These are phyloP conservation scores for Pseudoscleropodium purum DNA, from an alignment of 225 moss, liverwort and hornwort genomes.

Conservation along the genomic window DNA sequence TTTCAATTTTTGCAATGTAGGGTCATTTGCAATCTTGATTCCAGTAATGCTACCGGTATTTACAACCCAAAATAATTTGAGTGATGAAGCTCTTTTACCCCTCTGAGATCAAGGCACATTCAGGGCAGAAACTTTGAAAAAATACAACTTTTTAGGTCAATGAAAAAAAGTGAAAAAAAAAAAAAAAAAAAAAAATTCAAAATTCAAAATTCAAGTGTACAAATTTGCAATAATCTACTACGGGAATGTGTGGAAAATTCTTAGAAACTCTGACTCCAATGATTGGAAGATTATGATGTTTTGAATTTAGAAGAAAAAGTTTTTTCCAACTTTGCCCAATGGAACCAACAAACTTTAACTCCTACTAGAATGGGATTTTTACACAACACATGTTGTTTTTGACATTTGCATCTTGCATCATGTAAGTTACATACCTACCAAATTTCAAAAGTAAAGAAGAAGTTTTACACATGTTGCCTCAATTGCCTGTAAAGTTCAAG, in stretches of 20 bases:
- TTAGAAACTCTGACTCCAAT: rapidly evolving
- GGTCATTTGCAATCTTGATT: neutral
- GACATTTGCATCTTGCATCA: neutral
- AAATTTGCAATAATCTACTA: neutral
- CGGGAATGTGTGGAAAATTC: no score
- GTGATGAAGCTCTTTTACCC: no score
- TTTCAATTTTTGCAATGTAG: neutral
- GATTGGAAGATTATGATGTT: neutral
- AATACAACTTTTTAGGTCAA: neutral
- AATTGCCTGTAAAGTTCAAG: neutral
- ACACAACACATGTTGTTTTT: neutral
- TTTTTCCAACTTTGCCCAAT: neutral
- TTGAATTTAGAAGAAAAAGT: neutral
- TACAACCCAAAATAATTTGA: neutral
- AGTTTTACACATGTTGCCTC: neutral
- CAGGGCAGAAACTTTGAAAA: neutral
- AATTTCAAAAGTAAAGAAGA: neutral
- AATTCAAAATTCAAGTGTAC: no score
- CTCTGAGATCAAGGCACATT: neutral
- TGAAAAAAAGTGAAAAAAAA: neutral
- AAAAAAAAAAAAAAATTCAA: no score
- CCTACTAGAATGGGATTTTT: neutral
- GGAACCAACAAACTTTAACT: neutral
- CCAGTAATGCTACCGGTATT: no score
- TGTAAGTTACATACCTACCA: neutral